phyloP scores from a whole-genome alignment of 345 rosid species.

The Rhizophora apiculata region DNA sequence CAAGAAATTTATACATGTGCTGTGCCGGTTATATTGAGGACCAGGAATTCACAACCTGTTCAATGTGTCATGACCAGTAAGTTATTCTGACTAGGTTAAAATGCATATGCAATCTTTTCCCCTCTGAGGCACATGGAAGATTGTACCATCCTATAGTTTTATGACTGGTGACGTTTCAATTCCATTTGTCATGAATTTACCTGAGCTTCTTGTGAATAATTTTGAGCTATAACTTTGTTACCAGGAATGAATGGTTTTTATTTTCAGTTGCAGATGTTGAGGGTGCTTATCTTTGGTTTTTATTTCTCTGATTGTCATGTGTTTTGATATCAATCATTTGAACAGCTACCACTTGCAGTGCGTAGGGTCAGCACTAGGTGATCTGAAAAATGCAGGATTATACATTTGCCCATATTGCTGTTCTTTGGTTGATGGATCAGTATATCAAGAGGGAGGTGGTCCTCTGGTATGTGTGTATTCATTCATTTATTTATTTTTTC shows the following conservation, averaged over 20 bases:
- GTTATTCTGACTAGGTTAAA: conserved; percentile 17
- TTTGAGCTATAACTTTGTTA: not conserved
- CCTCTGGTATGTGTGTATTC: conserved; percentile 39
- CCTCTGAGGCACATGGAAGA: not conserved
- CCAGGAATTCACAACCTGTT: conserved; percentile 37
- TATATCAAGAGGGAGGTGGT: conserved; percentile 23
- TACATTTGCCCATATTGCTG: conserved; percentile 50
- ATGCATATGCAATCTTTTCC: not conserved
- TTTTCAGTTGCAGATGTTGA: not conserved
- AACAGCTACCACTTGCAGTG: conserved; percentile 65
- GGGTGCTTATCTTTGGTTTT: not conserved
- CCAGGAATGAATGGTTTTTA: not conserved
- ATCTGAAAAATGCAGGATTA: conserved; percentile 19
- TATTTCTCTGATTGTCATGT: not conserved
- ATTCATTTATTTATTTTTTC: conserved; percentile 1
- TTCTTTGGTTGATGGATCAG: conserved; percentile 24
- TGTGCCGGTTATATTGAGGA: conserved; percentile 36
- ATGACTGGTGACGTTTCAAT: not conserved
- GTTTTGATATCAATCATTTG: conserved; percentile 16
- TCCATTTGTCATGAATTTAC: not conserved
- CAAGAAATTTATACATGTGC: conserved; percentile 33
- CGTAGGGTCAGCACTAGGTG: conserved; percentile 28
- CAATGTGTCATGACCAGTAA: conserved; percentile 60
- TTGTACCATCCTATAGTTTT: not conserved
- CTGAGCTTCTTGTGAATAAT: conserved; percentile 7